A percentile compares a stretch with the other conserved stretches of the same genome.
These are phyloP conservation scores for Kalaharituber pfeilii DNA, from an alignment of 2,329 filamentous ascomycete genomes.

Conservation along the genomic window DNA sequence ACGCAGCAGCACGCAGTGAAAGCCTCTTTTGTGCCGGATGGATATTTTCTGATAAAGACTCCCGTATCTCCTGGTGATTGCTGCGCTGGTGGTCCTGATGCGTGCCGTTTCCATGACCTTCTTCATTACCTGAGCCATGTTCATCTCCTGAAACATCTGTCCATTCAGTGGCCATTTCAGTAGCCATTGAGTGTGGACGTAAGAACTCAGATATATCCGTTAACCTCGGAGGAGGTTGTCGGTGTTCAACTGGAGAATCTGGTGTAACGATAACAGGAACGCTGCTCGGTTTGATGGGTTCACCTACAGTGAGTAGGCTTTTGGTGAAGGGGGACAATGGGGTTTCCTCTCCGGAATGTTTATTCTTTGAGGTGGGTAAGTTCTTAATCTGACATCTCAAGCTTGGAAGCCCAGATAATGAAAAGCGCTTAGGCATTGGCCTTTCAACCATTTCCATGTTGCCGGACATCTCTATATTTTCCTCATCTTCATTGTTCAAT, in stretches of 20 bases:
- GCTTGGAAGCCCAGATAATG: background rate
- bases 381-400: background rate
- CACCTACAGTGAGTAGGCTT: background rate
- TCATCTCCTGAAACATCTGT: slow-evolving; percentile 5
- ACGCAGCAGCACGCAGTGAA: background rate
- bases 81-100: background rate
- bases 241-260: slow-evolving; percentile 11
- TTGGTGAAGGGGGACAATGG: background rate
- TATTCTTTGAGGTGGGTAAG: background rate
- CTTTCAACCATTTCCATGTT: background rate
- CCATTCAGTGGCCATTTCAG: slow-evolving; percentile 9
- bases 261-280: slow-evolving; percentile 17
- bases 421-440: background rate
- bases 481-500: slow-evolving; percentile 8
- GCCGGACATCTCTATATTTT: slow-evolving; percentile 3
- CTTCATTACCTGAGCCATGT: background rate
- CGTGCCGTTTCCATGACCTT: too few relatives aligned
- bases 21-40: background rate
- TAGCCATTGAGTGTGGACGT: slow-evolving; percentile 9
- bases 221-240: slow-evolving; percentile 6
- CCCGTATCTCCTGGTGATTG: background rate
- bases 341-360: background rate
- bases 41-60: background rate
- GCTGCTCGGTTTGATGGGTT: background rate
- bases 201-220: slow-evolving; percentile 14